phyloP scores from a whole-genome alignment of 768 basidiomycete genomes.

The Leccinellum albellum region DNA sequence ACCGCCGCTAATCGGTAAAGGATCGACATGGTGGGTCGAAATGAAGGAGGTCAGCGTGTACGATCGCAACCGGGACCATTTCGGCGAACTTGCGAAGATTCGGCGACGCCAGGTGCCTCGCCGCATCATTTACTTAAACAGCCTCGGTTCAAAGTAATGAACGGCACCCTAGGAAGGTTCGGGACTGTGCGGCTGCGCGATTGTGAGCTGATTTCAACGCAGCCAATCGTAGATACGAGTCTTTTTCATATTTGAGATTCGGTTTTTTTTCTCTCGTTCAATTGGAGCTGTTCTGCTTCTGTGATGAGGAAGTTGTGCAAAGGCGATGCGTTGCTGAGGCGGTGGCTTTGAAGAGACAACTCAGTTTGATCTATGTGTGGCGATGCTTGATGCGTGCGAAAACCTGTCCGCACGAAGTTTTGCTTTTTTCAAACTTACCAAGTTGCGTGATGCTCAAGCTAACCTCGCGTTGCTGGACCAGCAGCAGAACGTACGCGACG shows the following conservation, averaged over 20 bases:
- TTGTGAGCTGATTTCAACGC: background rate
- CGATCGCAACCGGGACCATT: conserved; percentile 22
- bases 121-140: conserved; percentile 35
- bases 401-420: no score
- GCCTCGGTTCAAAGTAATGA: conserved; percentile 27
- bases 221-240: background rate
- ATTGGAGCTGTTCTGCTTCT: conserved; percentile 4
- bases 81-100: conserved; percentile 39
- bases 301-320: background rate
- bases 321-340: conserved; percentile 3
- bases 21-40: conserved; percentile 17
- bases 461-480: background rate
- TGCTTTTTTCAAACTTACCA: no score
- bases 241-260: background rate
- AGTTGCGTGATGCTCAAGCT: conserved; percentile 26
- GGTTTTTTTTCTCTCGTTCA: background rate
- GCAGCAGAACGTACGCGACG: conserved; percentile 41
- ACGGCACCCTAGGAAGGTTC: background rate
- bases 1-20: conserved; percentile 14
- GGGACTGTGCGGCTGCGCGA: background rate
- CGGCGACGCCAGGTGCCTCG: conserved; percentile 38
- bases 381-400: background rate
- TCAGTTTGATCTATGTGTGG: background rate
- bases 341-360: background rate
- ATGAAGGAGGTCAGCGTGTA: conserved; percentile 26